These are phyloP conservation scores for Anisogramma anomala DNA, from an alignment of 2,329 filamentous ascomycete species.

Conservation along the genomic window DNA sequence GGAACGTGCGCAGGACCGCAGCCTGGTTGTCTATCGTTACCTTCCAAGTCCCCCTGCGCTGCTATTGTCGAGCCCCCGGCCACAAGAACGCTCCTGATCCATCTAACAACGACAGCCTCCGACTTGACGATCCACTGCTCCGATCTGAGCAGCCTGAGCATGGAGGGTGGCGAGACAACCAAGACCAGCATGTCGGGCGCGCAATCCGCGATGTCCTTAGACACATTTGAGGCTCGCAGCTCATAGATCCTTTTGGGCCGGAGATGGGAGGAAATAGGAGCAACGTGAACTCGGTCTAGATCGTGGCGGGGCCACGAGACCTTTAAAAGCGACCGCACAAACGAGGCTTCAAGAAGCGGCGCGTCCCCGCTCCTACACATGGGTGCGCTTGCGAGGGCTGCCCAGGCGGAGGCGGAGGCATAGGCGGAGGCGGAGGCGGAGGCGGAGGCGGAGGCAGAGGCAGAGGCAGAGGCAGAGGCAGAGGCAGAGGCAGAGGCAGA, in stretches of 20 bases:
- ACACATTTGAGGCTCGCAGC: slow-evolving; percentile 24
- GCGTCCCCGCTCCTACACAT: background rate
- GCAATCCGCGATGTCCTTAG: background rate
- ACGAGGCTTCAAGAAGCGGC: slow-evolving; percentile 16
- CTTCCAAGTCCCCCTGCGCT: background rate
- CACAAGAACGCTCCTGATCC: slow-evolving; percentile 25
- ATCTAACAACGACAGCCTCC: slow-evolving; percentile 34
- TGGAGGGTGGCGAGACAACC: slow-evolving; percentile 30
- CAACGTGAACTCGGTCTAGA: slow-evolving; percentile 23
- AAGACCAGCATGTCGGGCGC: slow-evolving; percentile 28
- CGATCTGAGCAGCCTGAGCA: slow-evolving; percentile 33
- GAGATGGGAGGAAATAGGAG: slow-evolving; percentile 22
- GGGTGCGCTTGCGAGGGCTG: background rate
- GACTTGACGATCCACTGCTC: slow-evolving; percentile 34
- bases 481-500: background rate
- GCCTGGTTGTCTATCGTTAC: background rate
- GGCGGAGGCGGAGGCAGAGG: background rate
- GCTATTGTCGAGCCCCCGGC: background rate
- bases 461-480: no score
- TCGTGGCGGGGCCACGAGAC: slow-evolving; percentile 20
- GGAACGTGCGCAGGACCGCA: background rate
- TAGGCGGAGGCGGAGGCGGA: no score
- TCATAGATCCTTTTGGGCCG: slow-evolving; percentile 32
- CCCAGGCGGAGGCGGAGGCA: background rate
- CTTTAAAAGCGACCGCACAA: slow-evolving; percentile 26